Conservation (phyloP, 805 yeast species). For the Teunomyces lycoperdinae region DNA sequence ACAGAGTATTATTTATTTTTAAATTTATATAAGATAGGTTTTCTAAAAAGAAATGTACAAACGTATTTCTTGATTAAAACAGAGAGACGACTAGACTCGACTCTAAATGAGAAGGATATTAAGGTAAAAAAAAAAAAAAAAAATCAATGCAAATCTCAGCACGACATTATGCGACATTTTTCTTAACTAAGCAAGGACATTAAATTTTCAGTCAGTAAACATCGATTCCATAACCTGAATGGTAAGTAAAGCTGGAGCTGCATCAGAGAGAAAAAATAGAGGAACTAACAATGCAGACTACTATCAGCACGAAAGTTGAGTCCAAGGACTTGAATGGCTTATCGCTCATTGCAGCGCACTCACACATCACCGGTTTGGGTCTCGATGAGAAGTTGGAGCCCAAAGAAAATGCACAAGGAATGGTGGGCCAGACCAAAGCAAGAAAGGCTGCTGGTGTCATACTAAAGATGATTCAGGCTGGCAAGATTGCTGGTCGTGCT, state of each 20-base stretch:
- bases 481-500: constrained; percentile 95
- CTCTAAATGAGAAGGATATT: no score
- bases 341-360: constrained; percentile 92
- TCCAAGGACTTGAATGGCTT: constrained; percentile 42
- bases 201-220: background rate
- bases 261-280: background rate
- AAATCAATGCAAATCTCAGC: no score
- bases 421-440: constrained; percentile 96
- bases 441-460: constrained; percentile 95
- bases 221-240: constrained; percentile 2
- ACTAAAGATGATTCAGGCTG: constrained; percentile 88
- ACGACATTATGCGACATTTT: background rate
- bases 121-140: no score
- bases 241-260: constrained; percentile 5
- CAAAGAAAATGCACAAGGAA: constrained; percentile 76
- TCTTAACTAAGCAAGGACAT: background rate
- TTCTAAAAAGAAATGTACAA: background rate
- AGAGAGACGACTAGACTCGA: no score
- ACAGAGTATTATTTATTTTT: background rate
- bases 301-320: constrained; percentile 32
- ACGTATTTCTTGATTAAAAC: background rate
- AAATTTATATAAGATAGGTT: background rate
- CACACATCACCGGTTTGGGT: constrained; percentile 96
- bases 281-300: constrained; percentile 12
- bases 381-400: constrained; percentile 88